Percentiles rank a stretch among this genome's conserved stretches.
Evolutionary conservation across 371 early-diverging fungal genomes (phyloP).

Genomic region (Synchytrium microbalum): DNA sequence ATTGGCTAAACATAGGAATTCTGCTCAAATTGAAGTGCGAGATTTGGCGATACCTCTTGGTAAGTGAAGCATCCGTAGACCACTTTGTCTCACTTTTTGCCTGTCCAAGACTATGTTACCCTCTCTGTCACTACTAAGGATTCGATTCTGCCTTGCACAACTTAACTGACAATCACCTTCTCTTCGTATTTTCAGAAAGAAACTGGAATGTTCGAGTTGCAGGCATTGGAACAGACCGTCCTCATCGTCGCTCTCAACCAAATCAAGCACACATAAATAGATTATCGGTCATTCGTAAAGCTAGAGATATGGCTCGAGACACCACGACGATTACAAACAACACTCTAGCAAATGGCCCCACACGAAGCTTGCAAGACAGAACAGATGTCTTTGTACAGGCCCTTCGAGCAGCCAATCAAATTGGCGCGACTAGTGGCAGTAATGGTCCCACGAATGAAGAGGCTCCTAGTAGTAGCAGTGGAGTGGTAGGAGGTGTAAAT

Average conservation of each 20-base stretch:
- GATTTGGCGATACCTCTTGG: conserved; percentile 87
- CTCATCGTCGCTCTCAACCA: not conserved
- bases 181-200: conserved; percentile 48
- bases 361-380: not conserved
- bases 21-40: conserved; percentile 75
- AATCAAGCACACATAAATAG: not conserved
- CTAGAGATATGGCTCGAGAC: not conserved
- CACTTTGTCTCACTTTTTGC: not conserved
- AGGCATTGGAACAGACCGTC: conserved; percentile 67
- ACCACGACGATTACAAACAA: too few species aligned
- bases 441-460: too few species aligned
- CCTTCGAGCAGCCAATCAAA: not conserved
- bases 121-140: not conserved
- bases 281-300: not conserved
- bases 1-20: conserved; percentile 83
- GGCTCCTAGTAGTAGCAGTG: too few species aligned
- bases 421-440: too few species aligned
- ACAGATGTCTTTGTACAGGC: not conserved
- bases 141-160: not conserved
- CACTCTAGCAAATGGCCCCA: not conserved
- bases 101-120: not conserved
- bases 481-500: too few species aligned
- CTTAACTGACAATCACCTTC: not conserved
- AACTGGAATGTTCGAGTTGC: conserved; percentile 93
- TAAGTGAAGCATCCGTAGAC: conserved; percentile 23